phyloP scores from a whole-genome alignment of 352 stramenopile genomes.

The Phytophthora constricta region DNA sequence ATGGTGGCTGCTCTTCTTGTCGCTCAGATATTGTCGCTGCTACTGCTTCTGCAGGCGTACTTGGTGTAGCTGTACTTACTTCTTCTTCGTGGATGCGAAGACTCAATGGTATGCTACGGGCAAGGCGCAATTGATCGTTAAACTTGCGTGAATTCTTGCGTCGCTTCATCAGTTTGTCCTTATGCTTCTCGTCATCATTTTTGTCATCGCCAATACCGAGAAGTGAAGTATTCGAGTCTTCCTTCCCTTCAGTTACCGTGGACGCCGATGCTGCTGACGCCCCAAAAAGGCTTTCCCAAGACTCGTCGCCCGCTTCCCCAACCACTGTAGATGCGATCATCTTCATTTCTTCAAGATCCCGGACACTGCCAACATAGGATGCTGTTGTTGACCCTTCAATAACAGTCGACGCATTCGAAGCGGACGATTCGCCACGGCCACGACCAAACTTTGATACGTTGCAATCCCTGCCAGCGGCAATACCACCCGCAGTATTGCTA shows the following conservation, averaged over 20 bases:
- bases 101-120: conserved; percentile 59
- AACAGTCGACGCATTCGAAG: conserved; percentile 44
- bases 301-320: conserved; percentile 48
- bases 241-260: conserved; percentile 9
- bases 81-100: conserved; percentile 60
- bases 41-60: conserved; percentile 6
- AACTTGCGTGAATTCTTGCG: conserved; percentile 75
- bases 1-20: conserved; percentile 25
- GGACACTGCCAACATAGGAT: conserved; percentile 42
- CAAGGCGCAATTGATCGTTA: conserved; percentile 70
- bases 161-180: conserved; percentile 57
- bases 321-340: conserved; percentile 59
- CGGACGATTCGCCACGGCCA: conserved; percentile 39
- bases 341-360: conserved; percentile 76
- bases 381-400: conserved; percentile 54
- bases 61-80: conserved; percentile 13
- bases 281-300: conserved; percentile 79
- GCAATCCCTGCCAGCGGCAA: conserved; percentile 21
- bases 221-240: conserved; percentile 35
- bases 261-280: conserved; percentile 17
- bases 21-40: conserved; percentile 16
- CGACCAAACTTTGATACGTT: conserved; percentile 44
- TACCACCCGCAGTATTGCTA: conserved; percentile 19
- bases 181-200: conserved; percentile 44
- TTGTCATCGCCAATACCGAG: conserved; percentile 36